Conservation (phyloP, 192 early-diverging fungal species). For the Chytriomyces hyalinus region DNA sequence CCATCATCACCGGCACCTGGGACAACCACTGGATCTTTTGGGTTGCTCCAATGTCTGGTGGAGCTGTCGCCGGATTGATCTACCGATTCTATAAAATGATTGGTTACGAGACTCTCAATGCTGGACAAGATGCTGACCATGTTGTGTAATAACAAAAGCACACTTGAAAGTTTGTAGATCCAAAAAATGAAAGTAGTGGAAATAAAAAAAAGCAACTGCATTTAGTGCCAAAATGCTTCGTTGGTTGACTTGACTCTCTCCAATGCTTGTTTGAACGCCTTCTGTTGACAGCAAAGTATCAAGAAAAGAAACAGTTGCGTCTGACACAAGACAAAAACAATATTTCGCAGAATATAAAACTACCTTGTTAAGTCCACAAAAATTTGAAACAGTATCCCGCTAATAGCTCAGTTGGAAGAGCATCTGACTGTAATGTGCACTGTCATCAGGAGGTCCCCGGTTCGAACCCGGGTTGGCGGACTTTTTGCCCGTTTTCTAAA, state of each 20-base stretch:
- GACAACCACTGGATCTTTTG: conserved; percentile 70
- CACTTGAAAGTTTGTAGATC: not conserved
- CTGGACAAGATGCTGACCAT: conserved; percentile 45
- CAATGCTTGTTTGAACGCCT: not conserved
- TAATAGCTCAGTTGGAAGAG: too few species aligned
- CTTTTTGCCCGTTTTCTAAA: too few species aligned
- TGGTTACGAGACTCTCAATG: conserved; percentile 43
- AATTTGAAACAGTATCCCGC: too few species aligned
- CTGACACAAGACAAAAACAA: too few species aligned
- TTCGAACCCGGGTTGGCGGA: too few species aligned
- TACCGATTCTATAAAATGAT: conserved; percentile 40
- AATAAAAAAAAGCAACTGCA: not conserved
- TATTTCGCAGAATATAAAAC: too few species aligned
- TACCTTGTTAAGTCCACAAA: too few species aligned
- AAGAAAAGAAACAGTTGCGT: too few species aligned
- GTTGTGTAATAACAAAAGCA: not conserved
- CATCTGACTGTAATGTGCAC: too few species aligned
- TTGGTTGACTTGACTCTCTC: not conserved
- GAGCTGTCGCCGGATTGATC: conserved; percentile 47
- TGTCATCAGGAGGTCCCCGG: too few species aligned
- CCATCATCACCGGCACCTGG: conserved; percentile 50
- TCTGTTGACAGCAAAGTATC: not conserved
- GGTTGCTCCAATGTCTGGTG: conserved; percentile 60
- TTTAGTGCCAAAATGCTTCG: not conserved
- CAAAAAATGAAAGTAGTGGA: not conserved